A percentile compares a stretch with the other conserved stretches of the same genome.
These are phyloP conservation scores for Maudiozyma bulderi DNA, from an alignment of 805 yeast species.

Conservation along the genomic window DNA sequence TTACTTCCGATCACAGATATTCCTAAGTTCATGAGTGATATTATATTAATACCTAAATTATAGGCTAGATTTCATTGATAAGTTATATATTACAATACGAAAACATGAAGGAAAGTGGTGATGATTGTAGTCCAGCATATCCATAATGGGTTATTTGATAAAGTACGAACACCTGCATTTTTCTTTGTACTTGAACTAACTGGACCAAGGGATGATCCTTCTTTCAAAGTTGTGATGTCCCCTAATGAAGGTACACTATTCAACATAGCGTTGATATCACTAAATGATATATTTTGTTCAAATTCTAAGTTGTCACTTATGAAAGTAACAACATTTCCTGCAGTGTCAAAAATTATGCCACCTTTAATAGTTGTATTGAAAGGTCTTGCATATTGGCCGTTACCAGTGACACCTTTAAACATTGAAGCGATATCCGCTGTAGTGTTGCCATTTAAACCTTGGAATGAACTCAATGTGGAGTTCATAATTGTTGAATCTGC, in stretches of 20 bases:
- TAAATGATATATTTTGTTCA: slow-evolving; percentile 34
- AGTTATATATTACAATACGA: no score
- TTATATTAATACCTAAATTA: no score
- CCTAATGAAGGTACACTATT: neutral
- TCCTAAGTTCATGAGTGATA: no score
- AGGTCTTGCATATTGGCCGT: slow-evolving; percentile 48
- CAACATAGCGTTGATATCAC: slow-evolving; percentile 40
- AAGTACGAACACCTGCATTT: no score
- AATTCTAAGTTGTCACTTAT: slow-evolving; percentile 44
- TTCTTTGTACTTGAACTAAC: no score
- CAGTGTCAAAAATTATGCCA: slow-evolving; percentile 57
- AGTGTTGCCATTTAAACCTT: slow-evolving; percentile 25
- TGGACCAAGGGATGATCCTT: no score
- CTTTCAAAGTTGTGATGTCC: neutral
- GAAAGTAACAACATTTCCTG: slow-evolving; percentile 54
- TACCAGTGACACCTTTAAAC: neutral
- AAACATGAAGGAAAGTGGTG: no score
- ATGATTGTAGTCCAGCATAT: no score
- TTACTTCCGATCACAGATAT: no score
- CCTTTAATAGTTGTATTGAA: slow-evolving; percentile 46
- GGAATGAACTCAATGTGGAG: slow-evolving; percentile 66
- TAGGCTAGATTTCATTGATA: no score
- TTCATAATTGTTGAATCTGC: slow-evolving; percentile 36
- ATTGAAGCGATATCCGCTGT: neutral
- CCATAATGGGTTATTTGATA: no score